Base-by-base conservation (phyloP, 2,329 filamentous ascomycete genomes). In the Aspergillus amoenus region DNA sequence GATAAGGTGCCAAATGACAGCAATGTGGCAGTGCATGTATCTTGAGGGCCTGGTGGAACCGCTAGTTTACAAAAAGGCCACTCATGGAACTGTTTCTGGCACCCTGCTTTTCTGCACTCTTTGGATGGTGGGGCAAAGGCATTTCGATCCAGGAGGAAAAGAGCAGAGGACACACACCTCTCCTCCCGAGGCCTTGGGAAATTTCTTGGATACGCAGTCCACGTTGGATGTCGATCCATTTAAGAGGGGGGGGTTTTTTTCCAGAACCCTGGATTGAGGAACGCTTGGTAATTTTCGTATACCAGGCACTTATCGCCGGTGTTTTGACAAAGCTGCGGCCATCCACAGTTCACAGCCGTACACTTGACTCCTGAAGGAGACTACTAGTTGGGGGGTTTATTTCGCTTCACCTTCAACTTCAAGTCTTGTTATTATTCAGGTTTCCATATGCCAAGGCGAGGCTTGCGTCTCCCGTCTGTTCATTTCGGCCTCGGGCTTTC, bases 1-100 rank as follows among this genome's bases (percentile, higher is more conserved):
- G 39, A 24, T 30, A 4, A 41, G 44, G 41, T 58, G 62, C 62
- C 57, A 62, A 63, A 65, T 58, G 60, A 63, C 62, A 64, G 59
- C 62, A 66, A 48, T 65, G 64, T 66, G 64, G 64, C 62, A 65
- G 63, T 66, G 62, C 63, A 66, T 62, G 63, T 65, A 65, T 64
- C 63, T 63, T 61, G 52, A 61, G 57, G 55, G 46, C 49, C 34
- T 18, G 55, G 62, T 65, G 63, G 63, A 40, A 30, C 60, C 60
- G 53, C 63, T 65, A 65, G 57, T 57, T 30, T 46, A 47, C 54
- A 47, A 56, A 52, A 57, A 47, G 54, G 50, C 63, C 60, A 63
- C 56, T 62, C 42, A 64, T 57, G 34, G 53, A 58, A 8, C 21
- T 50, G 46, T 47, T 62, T 50, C 55, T 30, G 27, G 27, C 27